phyloP scores from a whole-genome alignment of 2,329 filamentous ascomycete genomes.

The Aureobasidium sp. region DNA sequence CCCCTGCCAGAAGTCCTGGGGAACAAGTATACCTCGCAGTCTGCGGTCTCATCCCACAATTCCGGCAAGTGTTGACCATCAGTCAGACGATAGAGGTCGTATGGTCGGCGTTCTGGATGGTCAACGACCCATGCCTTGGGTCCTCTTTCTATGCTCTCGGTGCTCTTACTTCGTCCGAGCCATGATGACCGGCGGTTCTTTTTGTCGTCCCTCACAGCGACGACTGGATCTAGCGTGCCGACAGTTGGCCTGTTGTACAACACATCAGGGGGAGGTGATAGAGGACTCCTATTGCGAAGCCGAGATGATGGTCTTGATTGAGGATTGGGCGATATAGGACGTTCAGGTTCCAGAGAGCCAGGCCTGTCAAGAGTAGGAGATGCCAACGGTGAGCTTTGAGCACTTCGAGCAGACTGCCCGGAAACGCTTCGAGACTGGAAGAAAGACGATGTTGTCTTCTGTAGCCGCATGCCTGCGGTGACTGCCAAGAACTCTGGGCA shows the following conservation, averaged over 20 bases:
- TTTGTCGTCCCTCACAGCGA: conserved; percentile 20
- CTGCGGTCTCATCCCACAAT: conserved; percentile 56
- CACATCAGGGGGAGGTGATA: not conserved
- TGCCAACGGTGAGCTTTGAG: not conserved
- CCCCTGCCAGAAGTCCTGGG: conserved; percentile 49
- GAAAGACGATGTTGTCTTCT: not conserved
- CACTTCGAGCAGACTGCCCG: not conserved
- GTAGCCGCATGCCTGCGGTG: not conserved
- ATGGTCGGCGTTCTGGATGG: conserved; percentile 49
- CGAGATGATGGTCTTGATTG: not conserved
- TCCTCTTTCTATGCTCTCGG: conserved; percentile 29
- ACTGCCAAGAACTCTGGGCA: not conserved
- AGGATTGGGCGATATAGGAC: not conserved
- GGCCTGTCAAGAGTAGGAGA: not conserved
- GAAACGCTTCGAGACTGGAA: not conserved
- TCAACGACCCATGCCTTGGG: conserved; percentile 54
- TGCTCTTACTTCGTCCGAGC: conserved; percentile 27
- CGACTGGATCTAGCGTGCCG: not conserved
- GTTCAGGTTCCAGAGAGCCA: not conserved
- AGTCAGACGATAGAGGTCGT: conserved; percentile 46
- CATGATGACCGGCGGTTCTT: conserved; percentile 27
- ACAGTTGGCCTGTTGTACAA: not conserved
- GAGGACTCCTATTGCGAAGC: not conserved
- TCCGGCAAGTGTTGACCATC: conserved; percentile 51
- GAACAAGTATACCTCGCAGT: conserved; percentile 58